These are phyloP conservation scores for Drechslera avenae DNA, from an alignment of 2,329 filamentous ascomycete genomes.

Conservation along the genomic window DNA sequence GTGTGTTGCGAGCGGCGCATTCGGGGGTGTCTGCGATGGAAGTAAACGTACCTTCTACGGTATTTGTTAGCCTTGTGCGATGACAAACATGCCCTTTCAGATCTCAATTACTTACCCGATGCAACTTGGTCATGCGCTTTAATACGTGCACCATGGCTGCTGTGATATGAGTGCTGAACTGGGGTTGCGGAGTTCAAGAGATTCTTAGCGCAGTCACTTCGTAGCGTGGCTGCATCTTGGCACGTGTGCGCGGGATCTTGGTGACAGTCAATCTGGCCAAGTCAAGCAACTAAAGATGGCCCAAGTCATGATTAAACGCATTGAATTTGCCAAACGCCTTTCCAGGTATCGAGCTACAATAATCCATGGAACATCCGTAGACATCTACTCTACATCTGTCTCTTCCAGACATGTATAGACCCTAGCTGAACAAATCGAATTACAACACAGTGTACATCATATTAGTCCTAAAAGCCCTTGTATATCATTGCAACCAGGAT, in stretches of 20 bases:
- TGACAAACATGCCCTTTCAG: neutral
- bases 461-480: too few species aligned
- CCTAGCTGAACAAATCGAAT: too few species aligned
- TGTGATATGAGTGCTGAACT: conserved; percentile 20
- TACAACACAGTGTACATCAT: too few species aligned
- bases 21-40: conserved; percentile 25
- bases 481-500: too few species aligned
- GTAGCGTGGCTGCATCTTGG: conserved; percentile 22
- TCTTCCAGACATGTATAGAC: too few species aligned
- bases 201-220: conserved; percentile 23
- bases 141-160: conserved; percentile 61
- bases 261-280: too few species aligned
- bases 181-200: conserved; percentile 31
- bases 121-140: conserved; percentile 75
- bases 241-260: conserved; percentile 2
- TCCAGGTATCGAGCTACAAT: conserved; percentile 2
- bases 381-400: too few species aligned
- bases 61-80: conserved; percentile 26
- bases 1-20: conserved; percentile 4
- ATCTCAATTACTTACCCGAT: conserved; percentile 62
- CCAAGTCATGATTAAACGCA: neutral
- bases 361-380: neutral
- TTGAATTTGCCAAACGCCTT: conserved; percentile 9
- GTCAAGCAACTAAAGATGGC: too few species aligned
- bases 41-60: conserved; percentile 40